Base-by-base conservation (phyloP, 352 stramenopile genomes). In the Saprolegnia diclina region DNA sequence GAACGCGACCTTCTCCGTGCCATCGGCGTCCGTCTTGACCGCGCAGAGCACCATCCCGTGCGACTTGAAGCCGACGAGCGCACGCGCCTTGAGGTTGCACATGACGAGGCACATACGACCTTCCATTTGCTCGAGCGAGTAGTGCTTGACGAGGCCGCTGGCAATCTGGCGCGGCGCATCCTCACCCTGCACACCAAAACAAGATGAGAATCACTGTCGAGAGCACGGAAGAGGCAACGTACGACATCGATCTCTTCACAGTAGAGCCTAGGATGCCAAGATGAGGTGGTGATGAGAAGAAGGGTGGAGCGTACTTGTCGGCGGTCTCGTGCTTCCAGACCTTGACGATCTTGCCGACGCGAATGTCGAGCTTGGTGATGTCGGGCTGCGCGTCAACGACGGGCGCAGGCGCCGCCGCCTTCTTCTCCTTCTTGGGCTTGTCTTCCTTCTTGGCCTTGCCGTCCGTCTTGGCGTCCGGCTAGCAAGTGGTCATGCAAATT, bases 11-110 rank as follows among this genome's bases (percentile, higher is more conserved):
- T 84, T 78, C 76, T 94, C 86, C 70, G 86, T 90, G 55, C 81
- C 85, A 62, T 87, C 82, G 14, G 82, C 83, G 35, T 85, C 71
- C 11, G 75, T 72, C 38, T 82, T 79, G 44, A 79, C 87, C 5
- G 89, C 90, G 70, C 88, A 96, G 77, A 97, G 83, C 71, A 97
- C 86, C 90, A 97, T 97, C 22, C 90, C 89, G 75, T 97, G 88
- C 71, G 88, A 96, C 53, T 86, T 88, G 75, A 96, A 97, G 48
- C 87, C 87, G 72, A 92, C 88, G 69, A 97, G 79, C 73, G 95
- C 95, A 42, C 87, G 82, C 46, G 85, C 73, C 79, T 97, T 97
- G 32, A 97, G 79, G 79, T 97, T 97, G 75, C 88, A 96, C 44
- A 97, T 74, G 72, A 96, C 87, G 35, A 96, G 77, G 48, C 96